Evolutionary conservation across 2,329 filamentous ascomycete species (phyloP).

Genomic region (Helminthosporium solani): DNA sequence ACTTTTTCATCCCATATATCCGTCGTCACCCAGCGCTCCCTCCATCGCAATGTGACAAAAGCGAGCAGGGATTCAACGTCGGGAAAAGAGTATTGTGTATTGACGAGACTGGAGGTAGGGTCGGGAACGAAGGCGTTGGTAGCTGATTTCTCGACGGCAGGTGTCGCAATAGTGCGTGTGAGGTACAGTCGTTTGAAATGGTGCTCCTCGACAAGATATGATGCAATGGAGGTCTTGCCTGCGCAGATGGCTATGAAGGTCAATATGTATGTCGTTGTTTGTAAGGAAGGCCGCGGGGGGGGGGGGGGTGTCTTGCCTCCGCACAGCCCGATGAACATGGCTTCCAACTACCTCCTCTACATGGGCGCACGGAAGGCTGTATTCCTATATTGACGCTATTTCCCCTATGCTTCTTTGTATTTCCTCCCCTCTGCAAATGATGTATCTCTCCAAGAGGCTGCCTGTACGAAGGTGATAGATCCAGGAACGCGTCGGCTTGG

Average conservation of each 20-base stretch:
- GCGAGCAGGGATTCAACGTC: constrained; percentile 71
- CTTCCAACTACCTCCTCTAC: background rate
- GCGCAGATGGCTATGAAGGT: constrained; percentile 74
- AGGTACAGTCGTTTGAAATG: constrained; percentile 75
- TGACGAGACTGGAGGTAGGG: constrained; percentile 10
- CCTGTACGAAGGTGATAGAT: background rate
- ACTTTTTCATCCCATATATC: constrained; percentile 73
- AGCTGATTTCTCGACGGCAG: constrained; percentile 46
- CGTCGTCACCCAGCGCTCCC: constrained; percentile 79
- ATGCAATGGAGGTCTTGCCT: constrained; percentile 85
- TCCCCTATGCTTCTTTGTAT: too few relatives aligned
- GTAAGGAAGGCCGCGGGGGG: background rate
- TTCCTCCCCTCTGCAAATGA: too few relatives aligned
- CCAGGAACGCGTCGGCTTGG: constrained; percentile 27
- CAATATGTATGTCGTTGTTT: too few relatives aligned
- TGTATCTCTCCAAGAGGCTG: too few relatives aligned
- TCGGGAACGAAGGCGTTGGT: constrained; percentile 40
- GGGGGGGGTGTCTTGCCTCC: constrained; percentile 29
- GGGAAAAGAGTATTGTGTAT: constrained; percentile 40
- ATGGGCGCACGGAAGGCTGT: too few relatives aligned
- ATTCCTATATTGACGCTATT: too few relatives aligned
- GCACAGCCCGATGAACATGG: constrained; percentile 76
- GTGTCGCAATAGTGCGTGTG: constrained; percentile 38
- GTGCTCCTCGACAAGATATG: constrained; percentile 82
- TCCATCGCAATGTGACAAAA: constrained; percentile 84